A percentile compares a stretch with the other conserved stretches of the same genome.
These are phyloP conservation scores for Podila clonocystis DNA, from an alignment of 192 early-diverging fungal species.

Conservation along the genomic window DNA sequence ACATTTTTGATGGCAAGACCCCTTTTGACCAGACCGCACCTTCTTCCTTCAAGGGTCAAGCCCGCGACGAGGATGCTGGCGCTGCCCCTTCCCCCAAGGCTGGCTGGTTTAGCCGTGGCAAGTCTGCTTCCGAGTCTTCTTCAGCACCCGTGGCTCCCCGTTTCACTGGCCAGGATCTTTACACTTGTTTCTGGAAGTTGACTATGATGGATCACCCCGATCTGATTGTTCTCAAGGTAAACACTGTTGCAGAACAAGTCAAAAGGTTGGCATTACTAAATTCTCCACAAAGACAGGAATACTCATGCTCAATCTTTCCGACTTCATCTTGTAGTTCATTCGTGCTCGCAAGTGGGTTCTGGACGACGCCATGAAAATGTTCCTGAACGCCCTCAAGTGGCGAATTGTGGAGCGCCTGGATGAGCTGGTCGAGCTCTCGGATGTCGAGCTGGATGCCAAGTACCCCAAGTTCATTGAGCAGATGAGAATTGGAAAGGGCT, in stretches of 20 bases:
- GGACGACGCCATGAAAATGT: too few relatives aligned
- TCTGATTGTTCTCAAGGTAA: conserved; percentile 15
- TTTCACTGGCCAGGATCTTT: conserved; percentile 2
- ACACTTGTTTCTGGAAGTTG: conserved; percentile 10
- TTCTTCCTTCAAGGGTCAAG: too few relatives aligned
- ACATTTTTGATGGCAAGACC: too few relatives aligned
- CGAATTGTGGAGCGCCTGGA: conserved; percentile 49
- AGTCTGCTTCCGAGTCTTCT: neutral
- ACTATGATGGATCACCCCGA: conserved; percentile 17
- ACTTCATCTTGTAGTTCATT: too few relatives aligned
- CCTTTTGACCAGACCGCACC: too few relatives aligned
- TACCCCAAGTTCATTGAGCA: conserved; percentile 26
- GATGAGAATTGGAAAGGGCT: conserved; percentile 41
- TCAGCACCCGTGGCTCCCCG: neutral
- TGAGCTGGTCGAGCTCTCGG: conserved; percentile 46
- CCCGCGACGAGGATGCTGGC: too few relatives aligned
- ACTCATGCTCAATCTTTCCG: too few relatives aligned
- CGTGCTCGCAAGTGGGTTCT: too few relatives aligned
- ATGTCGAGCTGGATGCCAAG: conserved; percentile 25
- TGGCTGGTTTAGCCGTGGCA: conserved; percentile 6
- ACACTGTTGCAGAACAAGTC: too few relatives aligned
- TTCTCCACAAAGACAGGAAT: too few relatives aligned
- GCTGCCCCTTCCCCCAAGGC: neutral
- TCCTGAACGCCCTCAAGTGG: too few relatives aligned
- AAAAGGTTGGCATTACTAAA: too few relatives aligned